Evolutionary conservation across 2,329 filamentous ascomycete genomes (phyloP), one percentile per base, ranked within the genome.

Genomic region (Ustulina deusta): DNA sequence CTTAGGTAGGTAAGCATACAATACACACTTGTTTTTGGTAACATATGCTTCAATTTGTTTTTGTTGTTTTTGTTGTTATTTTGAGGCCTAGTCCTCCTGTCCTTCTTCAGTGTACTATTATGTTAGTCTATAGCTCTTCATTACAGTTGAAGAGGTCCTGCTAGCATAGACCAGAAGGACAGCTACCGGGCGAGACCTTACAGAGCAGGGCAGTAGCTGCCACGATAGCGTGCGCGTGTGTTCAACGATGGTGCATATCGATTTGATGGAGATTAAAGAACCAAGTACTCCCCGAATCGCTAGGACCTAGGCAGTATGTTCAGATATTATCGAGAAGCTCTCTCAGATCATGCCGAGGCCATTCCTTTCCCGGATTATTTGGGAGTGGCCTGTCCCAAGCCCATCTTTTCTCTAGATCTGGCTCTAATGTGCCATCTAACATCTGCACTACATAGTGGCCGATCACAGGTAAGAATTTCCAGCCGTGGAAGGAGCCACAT

Each of bases 401-500:
- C 86, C 86, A 88, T 71, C 83, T 83, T 58, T 78, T 72, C 55
- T 74, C 73, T 65, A 87, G 73, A 60, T 83, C 82, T 0, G 81
- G 71, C 6, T 79, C 76, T 20, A 89, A 75, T 15, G 77, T 69
- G 13, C 78, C 84, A 71, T 83, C 84, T 32, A 83, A 78, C 88
- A 86, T 86, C 72, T 87, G 83, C n/a, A 83, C 75, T 32, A 89
- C 82, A 71, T 91, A 91, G 71, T 85, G 86, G 4, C 90, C 89
- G 29, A 90, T 84, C 2, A 87, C 84, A 0, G 89, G 89, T 65
- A 91, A 83, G 77, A 92, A 91, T 77, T 91, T 91, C 82, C 84
- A 91, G 17, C 87, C 86, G 77, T 92, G 89, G 72, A 91, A 90
- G 0, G 88, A 90, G 6, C 89, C 89, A 13, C 88, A 89, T 0